Base-by-base conservation (phyloP, 768 basidiomycete genomes). In the Collybiopsis luxurians region DNA sequence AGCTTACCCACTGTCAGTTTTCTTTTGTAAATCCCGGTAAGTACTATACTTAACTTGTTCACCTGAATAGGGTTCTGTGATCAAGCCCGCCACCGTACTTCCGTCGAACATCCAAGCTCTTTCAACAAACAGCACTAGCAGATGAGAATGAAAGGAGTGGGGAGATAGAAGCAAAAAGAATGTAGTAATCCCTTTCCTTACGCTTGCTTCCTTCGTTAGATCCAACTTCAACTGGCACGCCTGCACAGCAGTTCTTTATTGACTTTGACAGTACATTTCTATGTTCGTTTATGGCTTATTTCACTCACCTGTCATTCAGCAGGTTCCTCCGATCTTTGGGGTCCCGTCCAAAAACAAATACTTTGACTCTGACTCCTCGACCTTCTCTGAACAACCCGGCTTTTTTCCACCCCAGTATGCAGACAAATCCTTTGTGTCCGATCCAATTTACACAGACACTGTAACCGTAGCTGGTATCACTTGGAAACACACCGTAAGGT, bases 391-490 rank as follows among this genome's bases (percentile, higher is more conserved):
- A 59, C 56, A 69, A 24, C 45, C 60, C 19, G 64, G 69, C 38
- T 57, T 30, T 0, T 78, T 81, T 63, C 54, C 60, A 1, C 68
- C 80, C 24, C 0, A 49, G 26, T 83, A 80, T 50, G 79, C 73
- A 2, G 79, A 82, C 55, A 74, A 75, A 4, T 76, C 75, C 3
- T 61, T 65, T 6, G 75, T 77, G 15, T 51, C 57, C n/a, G 79
- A 80, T 1, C 60, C 65, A 31, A 62, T 75, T 28, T 80, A 75
- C 66, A 66, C 63, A 27, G 80, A 83, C 58, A 71, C 63, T n/a
- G 74, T 80, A n/a, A 61, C 59, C 30, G 59, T 80, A 34, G 70
- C 65, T 19, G 74, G 73, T 9, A 17, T 70, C 24, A n/a, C n/a
- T n/a, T n/a, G n/a, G n/a, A n/a, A n/a, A n/a, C n/a, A n/a, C n/a